Evolutionary conservation across 164 flowering plant genomes (phyloP).

Genomic region (Liriodendron chinense): DNA sequence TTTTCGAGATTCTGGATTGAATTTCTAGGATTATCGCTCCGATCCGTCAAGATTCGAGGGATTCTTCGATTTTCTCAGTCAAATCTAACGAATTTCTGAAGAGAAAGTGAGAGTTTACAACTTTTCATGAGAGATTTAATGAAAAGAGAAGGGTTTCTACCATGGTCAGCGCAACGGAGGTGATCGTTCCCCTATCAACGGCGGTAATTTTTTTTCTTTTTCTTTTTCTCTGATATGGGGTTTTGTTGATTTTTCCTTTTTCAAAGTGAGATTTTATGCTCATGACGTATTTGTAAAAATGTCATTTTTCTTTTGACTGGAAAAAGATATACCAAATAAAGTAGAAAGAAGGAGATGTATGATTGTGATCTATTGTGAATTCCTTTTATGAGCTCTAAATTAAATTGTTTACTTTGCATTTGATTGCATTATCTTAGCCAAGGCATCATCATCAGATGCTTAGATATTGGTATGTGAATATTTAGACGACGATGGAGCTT

Average conservation of each 20-base stretch:
- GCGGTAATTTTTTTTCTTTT: no score
- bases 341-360: conserved; percentile 22
- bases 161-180: conserved; percentile 44
- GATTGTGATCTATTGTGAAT: no score
- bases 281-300: conserved; percentile 32
- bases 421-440: no score
- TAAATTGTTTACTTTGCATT: no score
- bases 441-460: no score
- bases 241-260: conserved; percentile 44
- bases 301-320: conserved; percentile 46
- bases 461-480: no score
- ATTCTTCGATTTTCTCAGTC: background rate
- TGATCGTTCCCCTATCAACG: conserved; percentile 60
- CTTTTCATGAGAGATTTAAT: background rate
- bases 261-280: conserved; percentile 30
- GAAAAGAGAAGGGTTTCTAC: background rate
- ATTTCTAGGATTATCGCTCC: background rate
- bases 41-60: background rate
- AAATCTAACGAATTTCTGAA: background rate
- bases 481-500: no score
- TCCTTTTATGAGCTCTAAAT: no score
- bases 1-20: background rate
- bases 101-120: background rate
- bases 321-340: no score
- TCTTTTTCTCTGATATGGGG: conserved; percentile 24